A percentile compares a stretch with the other conserved stretches of the same genome.
Conservation (phyloP, 1,139 yeast genomes). For the Scheffersomyces parashehatae region DNA sequence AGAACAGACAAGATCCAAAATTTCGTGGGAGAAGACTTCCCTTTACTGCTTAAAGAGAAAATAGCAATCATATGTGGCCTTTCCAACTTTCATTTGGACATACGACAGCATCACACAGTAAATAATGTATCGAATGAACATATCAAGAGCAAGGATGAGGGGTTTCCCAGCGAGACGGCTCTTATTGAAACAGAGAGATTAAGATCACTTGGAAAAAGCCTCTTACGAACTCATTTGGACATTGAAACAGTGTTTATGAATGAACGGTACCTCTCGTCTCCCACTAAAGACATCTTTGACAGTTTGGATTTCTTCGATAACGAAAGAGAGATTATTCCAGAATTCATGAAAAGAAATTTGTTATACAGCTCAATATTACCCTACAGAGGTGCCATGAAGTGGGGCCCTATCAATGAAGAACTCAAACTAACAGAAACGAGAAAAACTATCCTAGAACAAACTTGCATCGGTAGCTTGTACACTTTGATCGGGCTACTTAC, state of each 20-base stretch:
- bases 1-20: conserved; percentile 9
- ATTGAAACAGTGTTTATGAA: conserved; percentile 27
- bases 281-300: conserved; percentile 26
- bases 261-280: conserved; percentile 26
- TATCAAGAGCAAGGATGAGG: not conserved
- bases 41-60: conserved; percentile 24
- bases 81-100: conserved; percentile 13
- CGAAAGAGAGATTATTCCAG: conserved; percentile 22
- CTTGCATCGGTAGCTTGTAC: conserved; percentile 40
- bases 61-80: conserved; percentile 24
- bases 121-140: no score
- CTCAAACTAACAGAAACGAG: conserved; percentile 11
- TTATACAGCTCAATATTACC: conserved; percentile 32
- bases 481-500: conserved; percentile 40
- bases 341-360: conserved; percentile 34
- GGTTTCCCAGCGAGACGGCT: not conserved
- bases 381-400: conserved; percentile 28
- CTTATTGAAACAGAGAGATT: conserved; percentile 16
- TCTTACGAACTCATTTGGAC: conserved; percentile 20
- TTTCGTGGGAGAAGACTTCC: conserved; percentile 20
- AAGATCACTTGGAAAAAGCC: conserved; percentile 21
- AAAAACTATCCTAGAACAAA: conserved; percentile 20
- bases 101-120: not conserved
- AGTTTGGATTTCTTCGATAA: conserved; percentile 20
- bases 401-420: conserved; percentile 14